A percentile compares a stretch with the other conserved stretches of the same genome.
Conservation (phyloP, 2,329 filamentous ascomycete species). For the Paraconiothyrium sp. region DNA sequence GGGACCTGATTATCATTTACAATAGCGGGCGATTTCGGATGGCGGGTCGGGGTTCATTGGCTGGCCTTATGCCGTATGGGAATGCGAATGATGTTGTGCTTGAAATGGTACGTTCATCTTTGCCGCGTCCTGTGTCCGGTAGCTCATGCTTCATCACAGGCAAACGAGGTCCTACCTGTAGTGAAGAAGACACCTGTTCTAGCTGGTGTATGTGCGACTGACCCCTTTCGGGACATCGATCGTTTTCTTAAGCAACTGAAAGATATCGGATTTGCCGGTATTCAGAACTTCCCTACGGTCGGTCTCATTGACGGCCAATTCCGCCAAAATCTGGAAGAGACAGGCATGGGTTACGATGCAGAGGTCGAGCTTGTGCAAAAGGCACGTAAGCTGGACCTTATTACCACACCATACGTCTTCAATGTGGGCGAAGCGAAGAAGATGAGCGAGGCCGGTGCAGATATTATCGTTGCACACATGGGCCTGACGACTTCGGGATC, state of each 20-base stretch:
- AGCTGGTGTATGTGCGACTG: slow-evolving; percentile 75
- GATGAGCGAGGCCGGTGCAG: slow-evolving; percentile 73
- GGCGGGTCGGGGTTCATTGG: slow-evolving; percentile 74
- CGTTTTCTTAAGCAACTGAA: slow-evolving; percentile 69
- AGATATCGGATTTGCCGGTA: slow-evolving; percentile 71
- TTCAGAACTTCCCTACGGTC: slow-evolving; percentile 79
- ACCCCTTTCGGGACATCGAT: slow-evolving; percentile 72
- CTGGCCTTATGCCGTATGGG: slow-evolving; percentile 75
- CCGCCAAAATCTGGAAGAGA: slow-evolving; percentile 74
- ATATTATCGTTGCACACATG: slow-evolving; percentile 75
- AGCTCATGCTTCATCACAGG: slow-evolving; percentile 48
- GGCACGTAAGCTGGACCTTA: slow-evolving; percentile 67
- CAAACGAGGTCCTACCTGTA: slow-evolving; percentile 72
- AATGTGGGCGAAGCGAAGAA: slow-evolving; percentile 66
- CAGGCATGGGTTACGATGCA: slow-evolving; percentile 72
- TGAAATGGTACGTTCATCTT: slow-evolving; percentile 64
- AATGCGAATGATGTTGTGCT: slow-evolving; percentile 76
- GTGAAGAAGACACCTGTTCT: slow-evolving; percentile 72
- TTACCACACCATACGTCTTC: slow-evolving; percentile 78
- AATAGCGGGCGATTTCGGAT: slow-evolving; percentile 78
- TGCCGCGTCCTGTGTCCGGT: background rate
- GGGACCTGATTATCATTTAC: slow-evolving; percentile 76
- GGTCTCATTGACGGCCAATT: slow-evolving; percentile 76
- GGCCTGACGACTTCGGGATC: slow-evolving; percentile 71
- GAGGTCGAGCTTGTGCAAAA: slow-evolving; percentile 73